Evolutionary conservation across 768 basidiomycete genomes (phyloP).

Genomic region (Xerocomellus amylosporus): DNA sequence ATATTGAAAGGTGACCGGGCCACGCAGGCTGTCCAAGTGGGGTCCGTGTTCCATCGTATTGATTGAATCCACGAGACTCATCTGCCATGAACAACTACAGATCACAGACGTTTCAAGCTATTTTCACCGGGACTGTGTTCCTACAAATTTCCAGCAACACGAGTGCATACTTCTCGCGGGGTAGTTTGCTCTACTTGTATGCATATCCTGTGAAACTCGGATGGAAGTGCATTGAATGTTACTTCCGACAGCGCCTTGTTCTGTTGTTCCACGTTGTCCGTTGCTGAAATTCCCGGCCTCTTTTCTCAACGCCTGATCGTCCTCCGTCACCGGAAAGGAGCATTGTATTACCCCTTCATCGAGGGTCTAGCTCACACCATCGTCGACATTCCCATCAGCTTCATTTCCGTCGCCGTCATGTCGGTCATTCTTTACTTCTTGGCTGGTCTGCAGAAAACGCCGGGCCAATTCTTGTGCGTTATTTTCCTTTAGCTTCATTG

Average conservation of each 20-base stretch:
- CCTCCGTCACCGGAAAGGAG: slow-evolving; percentile 40
- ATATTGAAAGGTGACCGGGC: slow-evolving; percentile 41
- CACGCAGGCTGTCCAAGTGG: slow-evolving; percentile 34
- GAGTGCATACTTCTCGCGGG: slow-evolving; percentile 47
- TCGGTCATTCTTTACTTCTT: slow-evolving; percentile 17
- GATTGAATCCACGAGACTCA: not conserved
- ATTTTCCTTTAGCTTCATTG: not conserved
- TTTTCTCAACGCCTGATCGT: slow-evolving; percentile 45
- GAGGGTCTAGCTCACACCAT: slow-evolving; percentile 43
- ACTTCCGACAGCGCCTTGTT: slow-evolving; percentile 41
- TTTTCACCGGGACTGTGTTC: slow-evolving; percentile 39
- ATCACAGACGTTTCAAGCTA: slow-evolving; percentile 25
- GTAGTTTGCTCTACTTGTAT: slow-evolving; percentile 75
- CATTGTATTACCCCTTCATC: slow-evolving; percentile 50
- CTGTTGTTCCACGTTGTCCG: slow-evolving; percentile 48
- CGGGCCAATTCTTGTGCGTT: slow-evolving; percentile 20
- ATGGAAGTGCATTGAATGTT: not conserved
- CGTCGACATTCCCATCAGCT: slow-evolving; percentile 44
- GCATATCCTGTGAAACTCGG: slow-evolving; percentile 14
- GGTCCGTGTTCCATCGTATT: slow-evolving; percentile 27
- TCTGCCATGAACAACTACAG: slow-evolving; percentile 28
- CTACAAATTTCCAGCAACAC: slow-evolving; percentile 38
- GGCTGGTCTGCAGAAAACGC: slow-evolving; percentile 18
- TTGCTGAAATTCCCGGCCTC: slow-evolving; percentile 52
- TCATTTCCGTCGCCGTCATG: slow-evolving; percentile 17